Evolutionary conservation across 148 eudicot genomes (phyloP).

Genomic region (Rhododendron mucronatum): DNA sequence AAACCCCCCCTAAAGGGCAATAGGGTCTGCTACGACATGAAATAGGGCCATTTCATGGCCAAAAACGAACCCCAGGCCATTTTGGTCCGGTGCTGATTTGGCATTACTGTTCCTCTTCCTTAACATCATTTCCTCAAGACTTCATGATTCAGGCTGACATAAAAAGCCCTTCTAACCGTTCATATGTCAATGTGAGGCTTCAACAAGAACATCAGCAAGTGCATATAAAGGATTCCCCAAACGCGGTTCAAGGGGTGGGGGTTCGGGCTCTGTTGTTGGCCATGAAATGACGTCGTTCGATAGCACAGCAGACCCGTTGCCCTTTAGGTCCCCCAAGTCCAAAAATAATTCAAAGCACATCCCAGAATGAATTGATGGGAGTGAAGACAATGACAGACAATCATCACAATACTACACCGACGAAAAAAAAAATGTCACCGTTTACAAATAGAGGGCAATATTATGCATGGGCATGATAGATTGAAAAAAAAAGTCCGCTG

Average conservation of each 20-base stretch:
- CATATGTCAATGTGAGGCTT: not conserved
- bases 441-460: not conserved
- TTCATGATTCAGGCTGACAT: not conserved
- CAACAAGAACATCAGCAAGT: not conserved
- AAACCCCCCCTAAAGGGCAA: not conserved
- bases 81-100: not conserved
- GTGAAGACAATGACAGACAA: not conserved
- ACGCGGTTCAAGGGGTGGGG: not conserved
- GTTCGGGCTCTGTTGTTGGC: not conserved
- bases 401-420: not conserved
- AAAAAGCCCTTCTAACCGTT: too few relatives aligned
- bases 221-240: not conserved
- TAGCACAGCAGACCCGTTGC: not conserved
- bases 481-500: not conserved
- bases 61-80: not conserved
- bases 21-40: not conserved
- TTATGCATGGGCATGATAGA: not conserved
- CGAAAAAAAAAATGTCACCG: not conserved
- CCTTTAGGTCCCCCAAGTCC: not conserved
- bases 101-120: not conserved
- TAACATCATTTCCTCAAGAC: not conserved
- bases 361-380: not conserved
- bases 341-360: not conserved
- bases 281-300: not conserved
- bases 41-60: not conserved